Conservation (phyloP, 2,329 filamentous ascomycete genomes). For the Cylindrodendrum hubeiense region DNA sequence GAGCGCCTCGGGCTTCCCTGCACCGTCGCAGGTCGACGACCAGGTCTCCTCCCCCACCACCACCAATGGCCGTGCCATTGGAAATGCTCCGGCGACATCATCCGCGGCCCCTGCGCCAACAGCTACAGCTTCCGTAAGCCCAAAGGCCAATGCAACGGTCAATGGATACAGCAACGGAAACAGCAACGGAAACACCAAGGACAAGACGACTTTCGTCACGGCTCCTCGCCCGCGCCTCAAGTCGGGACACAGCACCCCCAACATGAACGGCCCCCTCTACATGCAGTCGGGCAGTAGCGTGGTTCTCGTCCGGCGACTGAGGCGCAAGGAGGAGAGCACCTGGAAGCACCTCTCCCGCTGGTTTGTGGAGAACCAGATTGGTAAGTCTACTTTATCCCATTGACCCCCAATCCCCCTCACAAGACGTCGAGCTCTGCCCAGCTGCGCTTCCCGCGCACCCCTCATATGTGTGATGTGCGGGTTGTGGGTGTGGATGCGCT, state of each 20-base stretch:
- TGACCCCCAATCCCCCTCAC: constrained; percentile 16
- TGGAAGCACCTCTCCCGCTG: constrained; percentile 73
- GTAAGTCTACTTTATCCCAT: constrained; percentile 62
- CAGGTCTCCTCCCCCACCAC: constrained; percentile 25
- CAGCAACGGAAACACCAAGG: constrained; percentile 23
- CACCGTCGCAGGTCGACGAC: constrained; percentile 46
- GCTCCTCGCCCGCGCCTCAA: constrained; percentile 46
- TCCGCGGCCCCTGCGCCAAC: constrained; percentile 23
- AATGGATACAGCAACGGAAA: constrained; percentile 21
- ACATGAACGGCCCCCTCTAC: constrained; percentile 69
- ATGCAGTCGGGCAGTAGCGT: constrained; percentile 66
- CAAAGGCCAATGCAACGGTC: not conserved
- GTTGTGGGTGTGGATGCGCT: not conserved
- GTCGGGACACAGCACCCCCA: constrained; percentile 51
- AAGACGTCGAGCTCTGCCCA: not conserved
- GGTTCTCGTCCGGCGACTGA: constrained; percentile 68
- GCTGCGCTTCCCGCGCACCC: not conserved
- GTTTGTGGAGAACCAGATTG: constrained; percentile 84
- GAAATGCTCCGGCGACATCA: constrained; percentile 22
- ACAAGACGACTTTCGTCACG: constrained; percentile 35
- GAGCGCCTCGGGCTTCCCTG: constrained; percentile 35
- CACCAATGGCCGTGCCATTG: constrained; percentile 27
- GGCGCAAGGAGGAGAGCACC: constrained; percentile 72
- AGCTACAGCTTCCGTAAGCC: constrained; percentile 9
- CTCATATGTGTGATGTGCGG: constrained; percentile 18